These are phyloP conservation scores for Fusarium xylarioides DNA, from an alignment of 2,329 filamentous ascomycete species.

Conservation along the genomic window DNA sequence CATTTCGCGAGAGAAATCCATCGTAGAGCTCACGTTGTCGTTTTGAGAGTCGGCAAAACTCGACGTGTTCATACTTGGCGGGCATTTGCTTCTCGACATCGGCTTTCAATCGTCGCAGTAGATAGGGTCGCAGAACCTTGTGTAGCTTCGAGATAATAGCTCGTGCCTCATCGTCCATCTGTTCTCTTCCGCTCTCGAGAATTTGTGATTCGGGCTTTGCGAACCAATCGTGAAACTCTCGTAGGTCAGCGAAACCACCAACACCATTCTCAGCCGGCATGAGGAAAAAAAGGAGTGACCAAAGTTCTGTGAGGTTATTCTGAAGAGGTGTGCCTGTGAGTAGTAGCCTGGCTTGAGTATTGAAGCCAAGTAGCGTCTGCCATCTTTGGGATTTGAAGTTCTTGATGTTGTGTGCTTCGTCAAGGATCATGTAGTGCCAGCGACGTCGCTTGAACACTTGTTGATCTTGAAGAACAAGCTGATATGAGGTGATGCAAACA, in stretches of 20 bases:
- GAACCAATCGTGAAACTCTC: slow-evolving; percentile 96
- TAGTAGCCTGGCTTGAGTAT: slow-evolving; percentile 85
- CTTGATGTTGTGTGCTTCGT: slow-evolving; percentile 99
- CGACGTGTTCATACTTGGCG: slow-evolving; percentile 95
- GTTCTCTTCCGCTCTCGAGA: slow-evolving; percentile 89
- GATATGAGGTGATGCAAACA: slow-evolving; percentile 97
- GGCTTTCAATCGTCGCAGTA: slow-evolving; percentile 89
- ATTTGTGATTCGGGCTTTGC: slow-evolving; percentile 96
- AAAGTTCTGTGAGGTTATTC: slow-evolving; percentile 95
- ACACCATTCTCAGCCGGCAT: slow-evolving; percentile 91
- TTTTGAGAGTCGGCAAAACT: slow-evolving; percentile 94
- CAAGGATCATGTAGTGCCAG: slow-evolving; percentile 98
- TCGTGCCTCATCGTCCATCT: slow-evolving; percentile 93
- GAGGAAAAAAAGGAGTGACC: slow-evolving; percentile 95
- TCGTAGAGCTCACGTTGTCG: slow-evolving; percentile 96
- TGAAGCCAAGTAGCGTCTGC: slow-evolving; percentile 94
- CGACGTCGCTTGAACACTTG: slow-evolving; percentile 90
- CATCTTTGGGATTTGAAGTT: slow-evolving; percentile 98
- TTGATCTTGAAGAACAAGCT: slow-evolving; percentile 92
- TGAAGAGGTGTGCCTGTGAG: slow-evolving; percentile 95
- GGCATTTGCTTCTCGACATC: slow-evolving; percentile 99
- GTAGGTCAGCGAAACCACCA: slow-evolving; percentile 91
- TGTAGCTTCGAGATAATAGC: slow-evolving; percentile 93
- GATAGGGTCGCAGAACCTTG: slow-evolving; percentile 90
- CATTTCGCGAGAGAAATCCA: slow-evolving; percentile 89